Percentiles rank a stretch among this genome's conserved stretches.
These are phyloP conservation scores for Ampelomyces quisqualis DNA, from an alignment of 2,329 filamentous ascomycete species.

Conservation along the genomic window DNA sequence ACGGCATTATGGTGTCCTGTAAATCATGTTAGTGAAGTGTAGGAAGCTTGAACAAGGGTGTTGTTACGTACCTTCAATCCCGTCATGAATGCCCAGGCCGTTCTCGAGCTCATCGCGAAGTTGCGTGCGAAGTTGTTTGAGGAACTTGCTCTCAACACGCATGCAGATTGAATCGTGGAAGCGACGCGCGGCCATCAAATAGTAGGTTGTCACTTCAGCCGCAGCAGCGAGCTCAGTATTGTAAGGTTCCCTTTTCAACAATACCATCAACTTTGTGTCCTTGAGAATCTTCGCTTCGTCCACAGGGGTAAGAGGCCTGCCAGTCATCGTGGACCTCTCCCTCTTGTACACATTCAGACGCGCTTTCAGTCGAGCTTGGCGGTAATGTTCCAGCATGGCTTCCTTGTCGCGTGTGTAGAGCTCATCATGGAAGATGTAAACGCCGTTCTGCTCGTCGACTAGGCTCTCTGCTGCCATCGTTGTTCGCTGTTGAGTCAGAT, in stretches of 20 bases:
- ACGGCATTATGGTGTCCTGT: constrained; percentile 13
- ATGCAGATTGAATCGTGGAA: constrained; percentile 59
- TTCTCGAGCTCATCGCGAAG: constrained; percentile 30
- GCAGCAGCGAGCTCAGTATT: constrained; percentile 62
- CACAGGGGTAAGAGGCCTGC: constrained; percentile 9
- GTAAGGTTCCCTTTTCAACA: constrained; percentile 60
- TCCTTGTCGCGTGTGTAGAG: constrained; percentile 20
- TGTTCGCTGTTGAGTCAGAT: constrained; percentile 28
- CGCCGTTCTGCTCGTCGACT: constrained; percentile 36
- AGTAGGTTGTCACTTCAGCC: constrained; percentile 67
- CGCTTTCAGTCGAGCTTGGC: constrained; percentile 20
- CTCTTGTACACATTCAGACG: constrained; percentile 36
- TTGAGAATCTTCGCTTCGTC: constrained; percentile 35
- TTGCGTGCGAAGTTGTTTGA: constrained; percentile 23
- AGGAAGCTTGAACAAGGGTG: background rate
- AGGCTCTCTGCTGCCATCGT: constrained; percentile 30
- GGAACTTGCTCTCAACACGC: constrained; percentile 43
- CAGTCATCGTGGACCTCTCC: constrained; percentile 12
- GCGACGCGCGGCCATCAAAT: constrained; percentile 63
- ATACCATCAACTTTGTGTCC: constrained; percentile 20
- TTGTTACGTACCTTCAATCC: constrained; percentile 18
- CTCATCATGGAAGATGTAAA: constrained; percentile 37
- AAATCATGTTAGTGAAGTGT: constrained; percentile 3
- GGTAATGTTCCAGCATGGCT: constrained; percentile 21
- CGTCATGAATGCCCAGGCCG: constrained; percentile 23